Evolutionary conservation across 805 yeast species (phyloP).

Genomic region (Schwanniomyces polymorphus): DNA sequence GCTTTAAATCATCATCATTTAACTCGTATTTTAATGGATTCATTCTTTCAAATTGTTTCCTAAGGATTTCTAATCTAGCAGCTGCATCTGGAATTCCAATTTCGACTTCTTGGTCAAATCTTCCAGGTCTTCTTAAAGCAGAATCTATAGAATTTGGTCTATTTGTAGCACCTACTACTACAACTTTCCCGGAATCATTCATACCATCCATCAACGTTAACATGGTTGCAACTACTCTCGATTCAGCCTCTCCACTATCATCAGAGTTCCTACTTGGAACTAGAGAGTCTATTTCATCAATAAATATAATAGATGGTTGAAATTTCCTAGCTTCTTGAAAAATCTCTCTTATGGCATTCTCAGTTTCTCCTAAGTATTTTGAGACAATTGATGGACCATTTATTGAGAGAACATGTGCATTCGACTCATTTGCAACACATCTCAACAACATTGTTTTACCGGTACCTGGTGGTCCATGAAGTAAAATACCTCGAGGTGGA

Average conservation of each 20-base stretch:
- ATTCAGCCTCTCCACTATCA: slow-evolving; percentile 87
- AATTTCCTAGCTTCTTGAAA: slow-evolving; percentile 82
- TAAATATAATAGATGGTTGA: slow-evolving; percentile 84
- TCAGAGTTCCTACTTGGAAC: slow-evolving; percentile 84
- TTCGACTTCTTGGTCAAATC: slow-evolving; percentile 88
- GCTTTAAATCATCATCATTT: slow-evolving; percentile 52
- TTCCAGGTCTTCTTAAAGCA: slow-evolving; percentile 80
- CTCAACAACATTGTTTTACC: slow-evolving; percentile 89
- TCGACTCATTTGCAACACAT: slow-evolving; percentile 74
- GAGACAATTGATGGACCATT: slow-evolving; percentile 92
- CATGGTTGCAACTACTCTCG: slow-evolving; percentile 86
- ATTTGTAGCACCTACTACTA: slow-evolving; percentile 74
- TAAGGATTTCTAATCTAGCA: slow-evolving; percentile 72
- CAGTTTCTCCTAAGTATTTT: slow-evolving; percentile 93
- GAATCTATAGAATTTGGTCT: slow-evolving; percentile 69
- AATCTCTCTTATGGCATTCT: slow-evolving; percentile 73
- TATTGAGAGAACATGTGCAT: slow-evolving; percentile 82
- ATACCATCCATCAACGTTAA: slow-evolving; percentile 80
- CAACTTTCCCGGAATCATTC: slow-evolving; percentile 63
- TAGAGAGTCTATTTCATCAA: slow-evolving; percentile 92
- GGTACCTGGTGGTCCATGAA: slow-evolving; percentile 97
- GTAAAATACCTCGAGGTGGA: slow-evolving; percentile 90
- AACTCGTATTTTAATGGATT: slow-evolving; percentile 45
- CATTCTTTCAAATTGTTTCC: slow-evolving; percentile 59
- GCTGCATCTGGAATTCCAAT: slow-evolving; percentile 88